Evolutionary conservation across 1,284 basidiomycete species (phyloP).

Genomic region (Cystobasidiaceae sp.): DNA sequence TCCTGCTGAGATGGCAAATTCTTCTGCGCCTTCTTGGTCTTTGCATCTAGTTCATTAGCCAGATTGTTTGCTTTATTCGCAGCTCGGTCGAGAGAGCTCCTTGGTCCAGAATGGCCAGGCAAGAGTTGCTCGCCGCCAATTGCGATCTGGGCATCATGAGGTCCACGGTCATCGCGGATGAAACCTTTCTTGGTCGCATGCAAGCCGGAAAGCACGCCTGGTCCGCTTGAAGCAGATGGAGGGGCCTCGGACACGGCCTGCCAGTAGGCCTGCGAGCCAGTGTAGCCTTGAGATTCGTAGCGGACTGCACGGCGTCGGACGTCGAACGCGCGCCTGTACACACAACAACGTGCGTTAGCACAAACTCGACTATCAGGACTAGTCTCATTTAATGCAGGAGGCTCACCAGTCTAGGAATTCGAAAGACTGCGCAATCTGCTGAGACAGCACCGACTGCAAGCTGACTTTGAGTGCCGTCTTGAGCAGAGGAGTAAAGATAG

Average conservation of each 20-base stretch:
- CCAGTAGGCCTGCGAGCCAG: constrained; percentile 42
- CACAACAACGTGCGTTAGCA: neutral
- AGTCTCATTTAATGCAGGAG: constrained; percentile 28
- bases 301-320: constrained; percentile 13
- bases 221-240: constrained; percentile 47
- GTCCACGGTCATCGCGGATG: constrained; percentile 49
- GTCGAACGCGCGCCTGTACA: constrained; percentile 29
- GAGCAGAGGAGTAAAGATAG: constrained; percentile 14
- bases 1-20: constrained; percentile 35
- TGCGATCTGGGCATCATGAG: constrained; percentile 50
- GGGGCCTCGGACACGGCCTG: constrained; percentile 49
- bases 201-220: constrained; percentile 35
- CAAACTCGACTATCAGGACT: neutral
- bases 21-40: constrained; percentile 45
- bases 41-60: constrained; percentile 41
- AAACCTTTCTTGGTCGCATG: constrained; percentile 46
- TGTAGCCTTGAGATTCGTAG: constrained; percentile 21
- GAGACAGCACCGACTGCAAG: constrained; percentile 5
- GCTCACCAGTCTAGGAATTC: constrained; percentile 27
- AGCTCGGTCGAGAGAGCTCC: constrained; percentile 43
- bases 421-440: constrained; percentile 14
- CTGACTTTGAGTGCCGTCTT: constrained; percentile 22
- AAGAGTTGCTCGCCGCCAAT: constrained; percentile 49
- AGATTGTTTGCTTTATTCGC: constrained; percentile 41
- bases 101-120: constrained; percentile 47